Evolutionary conservation across 108 stramenopile genomes (phyloP).

Genomic region (Seminavis robusta): DNA sequence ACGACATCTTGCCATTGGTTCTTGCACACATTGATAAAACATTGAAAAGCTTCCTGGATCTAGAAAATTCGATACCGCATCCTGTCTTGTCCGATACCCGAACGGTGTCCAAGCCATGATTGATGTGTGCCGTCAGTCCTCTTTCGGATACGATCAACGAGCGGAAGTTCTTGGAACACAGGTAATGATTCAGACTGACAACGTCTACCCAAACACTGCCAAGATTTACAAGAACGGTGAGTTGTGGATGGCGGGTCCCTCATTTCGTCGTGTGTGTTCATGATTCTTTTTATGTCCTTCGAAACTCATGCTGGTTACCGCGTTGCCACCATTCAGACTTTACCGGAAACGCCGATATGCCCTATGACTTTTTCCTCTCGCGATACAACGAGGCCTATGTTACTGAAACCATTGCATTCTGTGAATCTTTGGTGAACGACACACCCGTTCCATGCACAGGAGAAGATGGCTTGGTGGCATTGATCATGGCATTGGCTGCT

Average conservation of each 20-base stretch:
- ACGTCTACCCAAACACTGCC: constrained; percentile 93
- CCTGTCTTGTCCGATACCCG: constrained; percentile 88
- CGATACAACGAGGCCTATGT: constrained; percentile 96
- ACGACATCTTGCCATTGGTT: constrained; percentile 86
- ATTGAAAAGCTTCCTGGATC: constrained; percentile 83
- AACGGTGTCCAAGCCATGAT: constrained; percentile 87
- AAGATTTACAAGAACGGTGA: constrained; percentile 74
- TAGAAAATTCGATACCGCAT: constrained; percentile 91
- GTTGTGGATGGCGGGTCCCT: too few species aligned
- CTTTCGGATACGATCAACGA: constrained; percentile 96
- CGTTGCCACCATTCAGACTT: constrained; percentile 63
- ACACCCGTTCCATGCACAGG: constrained; percentile 92
- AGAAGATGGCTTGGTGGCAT: constrained; percentile 91
- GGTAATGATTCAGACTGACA: constrained; percentile 96
- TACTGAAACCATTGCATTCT: constrained; percentile 90
- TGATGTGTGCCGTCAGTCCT: constrained; percentile 94
- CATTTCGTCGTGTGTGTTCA: too few species aligned
- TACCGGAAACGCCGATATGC: constrained; percentile 98
- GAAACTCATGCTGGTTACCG: too few species aligned
- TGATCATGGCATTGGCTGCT: constrained; percentile 95
- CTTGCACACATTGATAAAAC: constrained; percentile 92
- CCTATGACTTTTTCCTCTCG: constrained; percentile 93
- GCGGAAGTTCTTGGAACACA: constrained; percentile 93
- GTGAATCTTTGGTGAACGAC: constrained; percentile 91
- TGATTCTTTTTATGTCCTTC: too few species aligned